Conservation (phyloP, 352 stramenopile species). For the Discostella stelligera region DNA sequence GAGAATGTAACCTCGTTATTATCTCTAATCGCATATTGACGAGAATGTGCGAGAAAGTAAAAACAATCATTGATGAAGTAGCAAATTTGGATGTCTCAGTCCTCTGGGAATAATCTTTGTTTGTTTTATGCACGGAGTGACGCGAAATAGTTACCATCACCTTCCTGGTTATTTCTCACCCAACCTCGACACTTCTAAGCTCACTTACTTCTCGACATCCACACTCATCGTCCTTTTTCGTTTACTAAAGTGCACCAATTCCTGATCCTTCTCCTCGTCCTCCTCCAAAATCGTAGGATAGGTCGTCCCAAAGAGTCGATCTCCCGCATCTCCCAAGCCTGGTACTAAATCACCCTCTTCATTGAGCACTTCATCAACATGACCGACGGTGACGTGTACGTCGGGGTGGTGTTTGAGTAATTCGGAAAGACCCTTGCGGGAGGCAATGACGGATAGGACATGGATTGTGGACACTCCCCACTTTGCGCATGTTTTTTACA, state of each 20-base stretch:
- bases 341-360: conserved; percentile 81
- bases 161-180: background rate
- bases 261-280: conserved; percentile 49
- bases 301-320: conserved; percentile 80
- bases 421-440: conserved; percentile 84
- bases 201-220: background rate
- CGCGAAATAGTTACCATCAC: no score
- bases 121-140: background rate
- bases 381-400: conserved; percentile 83
- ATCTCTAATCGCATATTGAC: no score
- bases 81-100: background rate
- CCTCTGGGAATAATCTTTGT: background rate
- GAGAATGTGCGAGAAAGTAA: no score
- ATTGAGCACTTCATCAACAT: conserved; percentile 80
- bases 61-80: background rate
- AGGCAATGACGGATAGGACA: conserved; percentile 91
- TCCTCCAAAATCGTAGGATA: conserved; percentile 13
- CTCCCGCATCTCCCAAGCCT: conserved; percentile 83
- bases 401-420: conserved; percentile 81
- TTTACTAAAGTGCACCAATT: conserved; percentile 60
- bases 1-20: no score
- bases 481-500: conserved; percentile 34
- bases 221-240: conserved; percentile 56
- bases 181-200: background rate
- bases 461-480: conserved; percentile 83